phyloP scores from a whole-genome alignment of 2,329 filamentous ascomycete species.

The Neocatenulostroma microsporum region DNA sequence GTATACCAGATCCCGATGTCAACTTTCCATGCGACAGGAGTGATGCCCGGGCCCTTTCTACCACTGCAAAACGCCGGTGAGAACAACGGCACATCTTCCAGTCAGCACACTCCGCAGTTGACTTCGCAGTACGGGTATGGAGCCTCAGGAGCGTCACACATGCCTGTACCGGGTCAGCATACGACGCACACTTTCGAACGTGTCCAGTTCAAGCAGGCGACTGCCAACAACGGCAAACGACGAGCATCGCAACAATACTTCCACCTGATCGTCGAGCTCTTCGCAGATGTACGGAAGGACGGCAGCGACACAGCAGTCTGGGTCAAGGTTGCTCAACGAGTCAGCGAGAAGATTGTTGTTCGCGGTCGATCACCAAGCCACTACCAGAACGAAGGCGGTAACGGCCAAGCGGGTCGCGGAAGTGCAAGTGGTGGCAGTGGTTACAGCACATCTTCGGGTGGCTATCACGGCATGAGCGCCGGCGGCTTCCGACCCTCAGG shows the following conservation, averaged over 20 bases:
- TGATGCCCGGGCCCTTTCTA: constrained; percentile 33
- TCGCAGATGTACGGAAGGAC: constrained; percentile 55
- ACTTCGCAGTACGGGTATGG: constrained; percentile 15
- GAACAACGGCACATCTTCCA: constrained; percentile 7
- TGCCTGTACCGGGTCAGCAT: constrained; percentile 22
- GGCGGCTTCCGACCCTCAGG: constrained; percentile 22
- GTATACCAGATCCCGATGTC: constrained; percentile 29
- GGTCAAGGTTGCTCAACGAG: constrained; percentile 62
- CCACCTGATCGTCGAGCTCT: constrained; percentile 79
- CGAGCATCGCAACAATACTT: constrained; percentile 89
- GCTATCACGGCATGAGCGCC: constrained; percentile 24
- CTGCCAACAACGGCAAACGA: constrained; percentile 87
- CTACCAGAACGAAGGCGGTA: constrained; percentile 41
- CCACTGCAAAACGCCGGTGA: constrained; percentile 33
- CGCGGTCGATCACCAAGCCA: constrained; percentile 72
- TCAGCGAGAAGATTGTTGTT: constrained; percentile 79
- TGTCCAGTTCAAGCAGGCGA: constrained; percentile 91
- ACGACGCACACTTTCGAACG: constrained; percentile 67
- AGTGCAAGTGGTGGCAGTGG: constrained; percentile 52
- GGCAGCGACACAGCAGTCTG: constrained; percentile 45
- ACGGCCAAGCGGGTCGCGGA: constrained; percentile 52
- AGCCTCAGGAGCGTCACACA: constrained; percentile 12
- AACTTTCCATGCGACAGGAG: constrained; percentile 32
- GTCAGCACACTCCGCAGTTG: constrained; percentile 10
- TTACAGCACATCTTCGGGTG: constrained; percentile 28